Evolutionary conservation across 2,329 filamentous ascomycete species (phyloP), one percentile per base, ranked within the genome.

Genomic region (Xylaria digitata): DNA sequence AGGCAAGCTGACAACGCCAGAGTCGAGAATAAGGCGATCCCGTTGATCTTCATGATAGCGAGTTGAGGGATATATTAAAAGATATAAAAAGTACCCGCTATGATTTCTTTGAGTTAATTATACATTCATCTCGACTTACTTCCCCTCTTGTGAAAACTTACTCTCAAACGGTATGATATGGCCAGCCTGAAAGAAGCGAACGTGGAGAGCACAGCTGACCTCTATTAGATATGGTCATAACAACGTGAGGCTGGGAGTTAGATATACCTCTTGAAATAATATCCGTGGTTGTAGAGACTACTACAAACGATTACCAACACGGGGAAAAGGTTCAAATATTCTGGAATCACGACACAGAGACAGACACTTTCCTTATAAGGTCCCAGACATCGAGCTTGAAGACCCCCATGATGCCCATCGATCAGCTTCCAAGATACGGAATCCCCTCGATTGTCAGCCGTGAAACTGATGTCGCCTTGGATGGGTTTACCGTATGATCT

Each of bases 131-230:
- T 13, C 19, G 5, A 30, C 30, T 4, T 40, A 9, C 6, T 3
- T 52, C 34, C 15, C 17, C 11, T 50, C 19, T 45, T 30, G 13
- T 43, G 1, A 23, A 40, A 37, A 46, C 71, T 66, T 66, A 75
- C 73, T 74, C 68, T 75, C 71, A 70, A 73, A 75, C 70, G 73
- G 70, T 34, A 23, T 17, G 42, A 21, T 32, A 42, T 19, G 37
- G 30, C 52, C 53, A 32, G 56, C 58, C 46, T 40, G 49, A 67
- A 71, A 62, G 55, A 63, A 72, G 40, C 68, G 71, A 74, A 76
- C 53, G 40, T 63, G 68, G 64, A 71, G 74, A 76, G 74, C 74
- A 66, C 74, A 76, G 74, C 74, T 75, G 46, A 8, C 43, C n/a
- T 43, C 50, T 21, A 57, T 74, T 63, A 73, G 68, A 26, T 26